phyloP scores from a whole-genome alignment of 352 stramenopile species.

The Elongisporangium undulatum region DNA sequence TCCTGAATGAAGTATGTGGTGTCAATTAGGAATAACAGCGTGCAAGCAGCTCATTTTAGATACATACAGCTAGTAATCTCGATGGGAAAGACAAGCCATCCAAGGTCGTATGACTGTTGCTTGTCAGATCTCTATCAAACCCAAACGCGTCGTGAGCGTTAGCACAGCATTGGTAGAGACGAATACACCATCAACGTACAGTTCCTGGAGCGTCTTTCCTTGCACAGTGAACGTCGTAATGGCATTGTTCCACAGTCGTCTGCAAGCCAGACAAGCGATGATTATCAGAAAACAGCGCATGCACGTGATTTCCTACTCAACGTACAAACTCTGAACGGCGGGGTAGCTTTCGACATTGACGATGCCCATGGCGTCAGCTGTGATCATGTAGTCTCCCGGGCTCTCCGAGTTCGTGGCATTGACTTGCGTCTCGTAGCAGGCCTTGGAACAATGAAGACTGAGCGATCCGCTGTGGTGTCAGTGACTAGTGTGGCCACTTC shows the following conservation, averaged over 20 bases:
- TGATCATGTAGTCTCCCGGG: constrained; percentile 4
- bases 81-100: constrained; percentile 18
- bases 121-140: constrained; percentile 19
- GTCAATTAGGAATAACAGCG: background rate
- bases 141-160: background rate
- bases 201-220: constrained; percentile 25
- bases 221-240: constrained; percentile 29
- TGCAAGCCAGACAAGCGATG: constrained; percentile 11
- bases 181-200: constrained; percentile 18
- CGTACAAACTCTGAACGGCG: constrained; percentile 10
- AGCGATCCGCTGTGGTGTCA: background rate
- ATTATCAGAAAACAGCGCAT: background rate
- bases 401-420: background rate
- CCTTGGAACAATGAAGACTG: background rate
- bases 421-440: constrained; percentile 8
- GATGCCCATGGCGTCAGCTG: constrained; percentile 2
- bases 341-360: constrained; percentile 12
- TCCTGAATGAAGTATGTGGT: background rate
- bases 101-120: constrained; percentile 22
- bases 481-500: background rate
- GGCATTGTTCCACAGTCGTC: constrained; percentile 35
- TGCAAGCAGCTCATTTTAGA: background rate
- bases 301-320: background rate
- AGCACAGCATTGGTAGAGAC: background rate
- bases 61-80: constrained; percentile 17